phyloP scores from a whole-genome alignment of 1,284 basidiomycete species.

The Entoloma clypeatum region DNA sequence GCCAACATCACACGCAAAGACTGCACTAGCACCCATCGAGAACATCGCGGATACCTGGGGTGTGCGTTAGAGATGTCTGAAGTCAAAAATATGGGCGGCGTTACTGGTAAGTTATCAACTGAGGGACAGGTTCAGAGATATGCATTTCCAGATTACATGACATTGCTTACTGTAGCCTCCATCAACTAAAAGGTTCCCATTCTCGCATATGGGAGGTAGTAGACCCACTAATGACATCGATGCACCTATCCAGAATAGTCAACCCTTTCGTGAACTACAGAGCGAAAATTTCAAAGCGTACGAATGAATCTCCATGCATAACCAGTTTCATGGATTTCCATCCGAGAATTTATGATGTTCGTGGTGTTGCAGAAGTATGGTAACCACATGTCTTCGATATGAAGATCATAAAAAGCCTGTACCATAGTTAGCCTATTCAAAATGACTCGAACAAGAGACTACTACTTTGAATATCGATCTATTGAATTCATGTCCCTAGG shows the following conservation, averaged over 20 bases:
- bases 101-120: constrained; percentile 91
- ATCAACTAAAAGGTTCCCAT: constrained; percentile 92
- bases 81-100: constrained; percentile 17
- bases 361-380: constrained; percentile 99
- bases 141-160: not conserved
- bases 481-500: constrained; percentile 88
- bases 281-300: constrained; percentile 35
- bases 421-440: constrained; percentile 8
- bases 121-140: not conserved
- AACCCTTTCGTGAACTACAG: constrained; percentile 1
- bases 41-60: constrained; percentile 85
- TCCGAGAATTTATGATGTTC: constrained; percentile 95
- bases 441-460: constrained; percentile 1
- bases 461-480: constrained; percentile 76
- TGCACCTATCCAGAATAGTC: constrained; percentile 53
- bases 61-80: not conserved
- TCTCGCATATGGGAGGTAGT: constrained; percentile 92
- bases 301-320: constrained; percentile 91
- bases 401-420: constrained; percentile 85
- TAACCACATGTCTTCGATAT: constrained; percentile 99
- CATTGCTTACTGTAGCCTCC: constrained; percentile 79
- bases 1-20: constrained; percentile 97
- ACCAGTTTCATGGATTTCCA: constrained; percentile 97
- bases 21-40: constrained; percentile 83
- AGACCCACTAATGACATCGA: constrained; percentile 98